Evolutionary conservation across 176 grass and related monocot genomes (phyloP).

Genomic region (Triticum timopheevii): DNA sequence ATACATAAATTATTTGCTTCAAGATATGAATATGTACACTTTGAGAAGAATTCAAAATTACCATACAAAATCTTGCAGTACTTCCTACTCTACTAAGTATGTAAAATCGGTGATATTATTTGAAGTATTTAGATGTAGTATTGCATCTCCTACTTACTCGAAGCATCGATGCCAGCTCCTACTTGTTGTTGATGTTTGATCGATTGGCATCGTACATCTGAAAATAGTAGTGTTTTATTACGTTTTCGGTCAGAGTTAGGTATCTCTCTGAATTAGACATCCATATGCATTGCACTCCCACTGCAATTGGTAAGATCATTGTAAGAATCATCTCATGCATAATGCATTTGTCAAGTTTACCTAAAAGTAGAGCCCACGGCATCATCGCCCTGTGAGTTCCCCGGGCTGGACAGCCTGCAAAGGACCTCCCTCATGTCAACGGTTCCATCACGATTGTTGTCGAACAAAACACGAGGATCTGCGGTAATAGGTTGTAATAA

Average conservation of each 20-base stretch:
- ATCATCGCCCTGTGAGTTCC: constrained; percentile 55
- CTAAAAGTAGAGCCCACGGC: constrained; percentile 61
- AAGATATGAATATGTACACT: no score
- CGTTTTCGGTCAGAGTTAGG: no score
- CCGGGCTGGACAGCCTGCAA: constrained; percentile 49
- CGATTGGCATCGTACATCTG: constrained; percentile 59
- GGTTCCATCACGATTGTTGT: constrained; percentile 63
- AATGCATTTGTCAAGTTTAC: neutral
- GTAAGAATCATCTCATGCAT: neutral
- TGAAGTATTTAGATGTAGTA: no score
- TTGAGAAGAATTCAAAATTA: no score
- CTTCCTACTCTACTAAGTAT: no score
- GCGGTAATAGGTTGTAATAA: constrained; percentile 30
- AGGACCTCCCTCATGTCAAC: constrained; percentile 73
- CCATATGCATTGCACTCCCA: neutral
- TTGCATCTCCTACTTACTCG: constrained; percentile 29
- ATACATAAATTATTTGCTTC: no score
- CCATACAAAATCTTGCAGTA: no score
- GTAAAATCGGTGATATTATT: no score
- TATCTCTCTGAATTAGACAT: neutral
- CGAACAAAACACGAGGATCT: constrained; percentile 51
- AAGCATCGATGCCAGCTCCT: constrained; percentile 64
- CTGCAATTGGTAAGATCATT: neutral
- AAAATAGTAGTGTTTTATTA: neutral
- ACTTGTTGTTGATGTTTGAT: constrained; percentile 57